phyloP scores from a whole-genome alignment of 441 rosid species.

The Oxalis stricta region DNA sequence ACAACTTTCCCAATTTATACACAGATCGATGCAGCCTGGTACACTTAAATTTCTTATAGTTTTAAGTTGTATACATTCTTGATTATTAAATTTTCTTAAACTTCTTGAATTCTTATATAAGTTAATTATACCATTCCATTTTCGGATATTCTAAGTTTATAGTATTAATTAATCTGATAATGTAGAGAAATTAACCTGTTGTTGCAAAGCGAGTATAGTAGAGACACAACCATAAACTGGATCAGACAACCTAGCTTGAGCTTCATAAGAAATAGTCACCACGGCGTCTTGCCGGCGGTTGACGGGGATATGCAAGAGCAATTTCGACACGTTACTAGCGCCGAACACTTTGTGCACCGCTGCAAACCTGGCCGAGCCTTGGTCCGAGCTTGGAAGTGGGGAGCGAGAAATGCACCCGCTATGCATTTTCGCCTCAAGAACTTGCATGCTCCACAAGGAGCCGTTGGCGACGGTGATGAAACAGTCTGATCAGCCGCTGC shows the following conservation, averaged over 20 bases:
- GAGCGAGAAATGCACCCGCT: constrained; percentile 78
- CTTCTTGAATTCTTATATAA: too few species aligned
- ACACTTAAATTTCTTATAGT: too few species aligned
- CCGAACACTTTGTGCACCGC: constrained; percentile 93
- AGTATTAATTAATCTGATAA: neutral
- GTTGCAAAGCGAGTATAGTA: constrained; percentile 77
- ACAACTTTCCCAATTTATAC: too few species aligned
- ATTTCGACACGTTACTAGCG: constrained; percentile 79
- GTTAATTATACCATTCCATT: neutral
- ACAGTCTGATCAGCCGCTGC: constrained; percentile 7
- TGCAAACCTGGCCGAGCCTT: constrained; percentile 78
- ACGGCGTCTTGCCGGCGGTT: constrained; percentile 78
- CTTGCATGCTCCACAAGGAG: constrained; percentile 88
- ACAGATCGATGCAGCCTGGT: too few species aligned
- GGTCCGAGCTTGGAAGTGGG: constrained; percentile 80
- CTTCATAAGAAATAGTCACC: constrained; percentile 74
- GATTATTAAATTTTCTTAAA: too few species aligned
- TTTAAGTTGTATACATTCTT: too few species aligned
- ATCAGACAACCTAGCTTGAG: constrained; percentile 87
- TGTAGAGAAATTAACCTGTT: constrained; percentile 35
- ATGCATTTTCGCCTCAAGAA: constrained; percentile 78
- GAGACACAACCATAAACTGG: constrained; percentile 90
- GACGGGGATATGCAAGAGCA: constrained; percentile 62
- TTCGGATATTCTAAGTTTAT: too few species aligned
- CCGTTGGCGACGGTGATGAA: constrained; percentile 10